A percentile compares a stretch with the other conserved stretches of the same genome.
Evolutionary conservation across 352 stramenopile species (phyloP).

Genomic region (Globisporangium rhizosaccharum): DNA sequence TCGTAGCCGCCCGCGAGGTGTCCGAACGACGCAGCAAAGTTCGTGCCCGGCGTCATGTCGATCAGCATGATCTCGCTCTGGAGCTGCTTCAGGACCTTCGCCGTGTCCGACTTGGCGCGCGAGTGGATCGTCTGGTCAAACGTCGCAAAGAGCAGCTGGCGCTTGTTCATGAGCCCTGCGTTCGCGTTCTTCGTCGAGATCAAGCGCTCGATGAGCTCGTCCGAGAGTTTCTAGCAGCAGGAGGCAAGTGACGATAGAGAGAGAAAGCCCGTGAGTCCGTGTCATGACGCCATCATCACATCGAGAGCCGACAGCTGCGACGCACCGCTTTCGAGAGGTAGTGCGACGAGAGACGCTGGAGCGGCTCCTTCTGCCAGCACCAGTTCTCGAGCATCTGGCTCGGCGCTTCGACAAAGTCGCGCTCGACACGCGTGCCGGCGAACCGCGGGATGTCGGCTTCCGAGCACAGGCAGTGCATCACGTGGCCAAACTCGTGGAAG

Average conservation of each 20-base stretch:
- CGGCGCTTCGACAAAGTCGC: conserved; percentile 89
- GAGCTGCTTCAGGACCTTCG: conserved; percentile 71
- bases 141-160: conserved; percentile 74
- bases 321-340: conserved; percentile 60
- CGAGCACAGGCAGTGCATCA: conserved; percentile 88
- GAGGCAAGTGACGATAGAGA: not conserved
- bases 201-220: conserved; percentile 72
- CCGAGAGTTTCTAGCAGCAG: conserved; percentile 61
- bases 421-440: conserved; percentile 71
- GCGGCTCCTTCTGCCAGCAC: conserved; percentile 83
- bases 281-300: not conserved
- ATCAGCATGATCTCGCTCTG: conserved; percentile 86
- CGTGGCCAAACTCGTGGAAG: conserved; percentile 89
- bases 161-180: conserved; percentile 76
- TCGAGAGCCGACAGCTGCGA: not conserved
- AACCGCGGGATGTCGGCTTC: conserved; percentile 75
- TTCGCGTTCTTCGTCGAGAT: conserved; percentile 87
- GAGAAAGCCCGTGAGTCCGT: not conserved
- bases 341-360: conserved; percentile 85
- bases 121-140: conserved; percentile 88
- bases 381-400: conserved; percentile 91
- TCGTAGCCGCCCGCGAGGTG: conserved; percentile 79
- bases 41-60: conserved; percentile 80
- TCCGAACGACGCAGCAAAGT: conserved; percentile 81
- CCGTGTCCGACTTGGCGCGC: conserved; percentile 75